These are phyloP conservation scores for Carex scoparia DNA, from an alignment of 176 grass and related monocot genomes.

Conservation along the genomic window DNA sequence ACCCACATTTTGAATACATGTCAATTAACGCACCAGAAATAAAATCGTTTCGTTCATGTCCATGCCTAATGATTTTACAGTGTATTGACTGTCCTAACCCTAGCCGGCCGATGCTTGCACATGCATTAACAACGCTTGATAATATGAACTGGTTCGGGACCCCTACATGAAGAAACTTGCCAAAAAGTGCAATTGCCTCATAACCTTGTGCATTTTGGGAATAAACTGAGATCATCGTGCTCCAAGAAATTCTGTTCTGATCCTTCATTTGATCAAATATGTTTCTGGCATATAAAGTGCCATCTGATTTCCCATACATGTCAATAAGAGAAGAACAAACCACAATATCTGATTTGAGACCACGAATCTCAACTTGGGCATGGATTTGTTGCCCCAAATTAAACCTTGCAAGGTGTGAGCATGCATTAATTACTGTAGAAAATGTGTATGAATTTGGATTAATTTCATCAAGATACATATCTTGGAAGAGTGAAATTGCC, in stretches of 20 bases:
- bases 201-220: constrained; percentile 56
- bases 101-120: constrained; percentile 38
- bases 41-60: constrained; percentile 39
- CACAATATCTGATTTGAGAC: constrained; percentile 27
- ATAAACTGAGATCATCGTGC: constrained; percentile 60
- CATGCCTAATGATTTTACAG: constrained; percentile 33
- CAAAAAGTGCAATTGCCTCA: constrained; percentile 49
- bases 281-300: constrained; percentile 29
- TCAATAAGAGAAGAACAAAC: constrained; percentile 52
- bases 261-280: constrained; percentile 60
- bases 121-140: constrained; percentile 53
- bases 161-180: constrained; percentile 23
- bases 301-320: constrained; percentile 75
- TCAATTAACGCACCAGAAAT: constrained; percentile 14
- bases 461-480: constrained; percentile 31
- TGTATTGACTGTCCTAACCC: constrained; percentile 52
- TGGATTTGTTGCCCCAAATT: constrained; percentile 51
- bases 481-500: constrained; percentile 37
- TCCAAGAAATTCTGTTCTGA: constrained; percentile 50
- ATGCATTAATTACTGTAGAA: constrained; percentile 40
- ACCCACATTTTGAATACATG: neutral
- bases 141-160: constrained; percentile 72
- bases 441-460: constrained; percentile 51
- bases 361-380: constrained; percentile 37
- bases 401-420: constrained; percentile 51